Base-by-base conservation (phyloP, 257 asterid species). In the Solanum gracilifrons region DNA sequence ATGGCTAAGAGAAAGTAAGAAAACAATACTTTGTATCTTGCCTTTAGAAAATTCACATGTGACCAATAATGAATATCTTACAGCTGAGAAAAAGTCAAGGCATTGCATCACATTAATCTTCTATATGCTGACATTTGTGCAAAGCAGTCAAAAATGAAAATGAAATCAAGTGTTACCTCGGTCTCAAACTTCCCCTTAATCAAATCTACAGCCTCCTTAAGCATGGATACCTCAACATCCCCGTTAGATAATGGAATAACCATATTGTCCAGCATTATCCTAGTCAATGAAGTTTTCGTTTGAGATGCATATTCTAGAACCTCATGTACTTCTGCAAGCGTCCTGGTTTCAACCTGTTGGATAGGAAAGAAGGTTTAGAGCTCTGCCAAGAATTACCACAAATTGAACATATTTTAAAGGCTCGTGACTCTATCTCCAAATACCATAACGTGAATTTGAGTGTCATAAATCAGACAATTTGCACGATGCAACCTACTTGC, bases 251-350 rank as follows among this genome's bases (percentile, higher is more conserved):
- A 91, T 20, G 99, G 99, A 86, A 95, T 94, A 43, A 96, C 98
- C 99, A 97, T 96, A 91, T 97, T 97, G 88, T 97, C 99, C 86
- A 97, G 92, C 99, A 96, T 96, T 91, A 97, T 94, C 90, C 99
- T 94, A 51, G 93, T 92, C 88, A 96, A 88, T 64, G 93, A 92
- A 36, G 98, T 93, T 89, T 93, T 93, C 55, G 92, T 89, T 79
- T 92, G 89, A 86, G 99, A 92, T 88, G 99, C 98, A 88, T 96
- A 97, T 41, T 91, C 87, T 76, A 97, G 89, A 35, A 93, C 97
- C 92, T 96, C 93, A 37, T 88, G 93, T 89, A 97, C 96, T 94
- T 97, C 99, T 87, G 94, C 96, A 29, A 96, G 93, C 25, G 98
- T 97, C 92, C 99, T 92, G 21, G 99, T 97, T 86, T 97, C 99